A percentile compares a stretch with the other conserved stretches of the same genome.
These are phyloP conservation scores for Colletotrichum zoysiae DNA, from an alignment of 2,329 filamentous ascomycete species.

Conservation along the genomic window DNA sequence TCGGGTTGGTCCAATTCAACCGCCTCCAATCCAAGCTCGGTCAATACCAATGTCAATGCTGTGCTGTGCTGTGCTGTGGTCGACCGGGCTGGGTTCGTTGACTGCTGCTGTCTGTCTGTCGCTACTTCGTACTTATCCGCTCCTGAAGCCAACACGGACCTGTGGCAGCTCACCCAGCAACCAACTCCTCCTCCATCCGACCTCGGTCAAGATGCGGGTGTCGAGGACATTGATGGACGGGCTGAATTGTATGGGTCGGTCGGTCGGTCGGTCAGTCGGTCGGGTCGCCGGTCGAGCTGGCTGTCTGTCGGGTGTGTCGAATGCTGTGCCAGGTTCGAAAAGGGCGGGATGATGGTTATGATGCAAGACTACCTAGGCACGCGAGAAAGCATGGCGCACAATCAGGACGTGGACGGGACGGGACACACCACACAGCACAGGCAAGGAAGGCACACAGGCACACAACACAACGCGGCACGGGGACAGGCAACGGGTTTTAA, in stretches of 20 bases:
- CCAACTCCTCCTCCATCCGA: slow-evolving; percentile 41
- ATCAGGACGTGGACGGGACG: slow-evolving; percentile 19
- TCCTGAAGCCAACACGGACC: slow-evolving; percentile 49
- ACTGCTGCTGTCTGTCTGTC: slow-evolving; percentile 1
- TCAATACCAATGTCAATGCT: slow-evolving; percentile 14
- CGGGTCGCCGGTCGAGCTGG: background rate
- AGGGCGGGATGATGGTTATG: slow-evolving; percentile 11
- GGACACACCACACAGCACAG: too few species aligned
- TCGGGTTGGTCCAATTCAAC: slow-evolving; percentile 32
- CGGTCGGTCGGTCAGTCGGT: background rate
- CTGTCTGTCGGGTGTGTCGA: slow-evolving; percentile 16
- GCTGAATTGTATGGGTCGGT: background rate
- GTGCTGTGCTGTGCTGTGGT: slow-evolving; percentile 6
- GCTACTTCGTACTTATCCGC: slow-evolving; percentile 20
- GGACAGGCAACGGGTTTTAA: slow-evolving; percentile 40
- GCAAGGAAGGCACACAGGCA: background rate
- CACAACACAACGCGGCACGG: slow-evolving; percentile 20
- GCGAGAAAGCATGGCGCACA: slow-evolving; percentile 23
- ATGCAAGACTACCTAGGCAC: slow-evolving; percentile 8
- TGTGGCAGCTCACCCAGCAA: slow-evolving; percentile 54
- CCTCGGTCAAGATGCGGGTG: slow-evolving; percentile 33
- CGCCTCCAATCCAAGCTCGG: slow-evolving; percentile 1
- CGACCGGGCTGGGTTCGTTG: slow-evolving; percentile 19
- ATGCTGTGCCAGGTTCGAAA: slow-evolving; percentile 9
- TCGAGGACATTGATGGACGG: slow-evolving; percentile 36